Evolutionary conservation across 2,329 filamentous ascomycete genomes (phyloP), one percentile per base, ranked within the genome.

Genomic region (Chrysoporthe puriensis): DNA sequence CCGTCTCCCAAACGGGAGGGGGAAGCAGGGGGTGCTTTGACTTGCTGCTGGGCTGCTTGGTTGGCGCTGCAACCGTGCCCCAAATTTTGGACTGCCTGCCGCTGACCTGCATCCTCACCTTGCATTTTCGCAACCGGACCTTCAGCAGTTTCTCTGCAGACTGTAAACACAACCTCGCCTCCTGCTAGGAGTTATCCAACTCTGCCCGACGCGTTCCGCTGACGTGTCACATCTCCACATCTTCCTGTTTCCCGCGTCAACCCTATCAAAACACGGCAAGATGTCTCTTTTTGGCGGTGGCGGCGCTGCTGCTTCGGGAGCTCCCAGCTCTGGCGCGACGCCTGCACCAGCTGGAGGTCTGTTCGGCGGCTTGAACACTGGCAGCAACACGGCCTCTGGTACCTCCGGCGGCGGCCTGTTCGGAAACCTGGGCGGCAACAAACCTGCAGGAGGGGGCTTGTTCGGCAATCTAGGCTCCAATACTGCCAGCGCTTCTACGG

Each of bases 331-430:
- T 11, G 65, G 63, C 63, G 34, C 70, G 48, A 36, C 68, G 65
- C 50, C 69, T 69, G 50, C 69, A 67, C 50, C 59, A 67, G 68
- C 72, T 32, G 75, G 75, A 54, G 74, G 77, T 36, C 69, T 79
- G 34, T 81, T 81, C 67, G 76, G 76, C 59, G 70, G 44, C 26
- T 36, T 58, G 26, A 48, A 46, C 70, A 16, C 66, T 62, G 50
- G 44, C 71, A 34, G 64, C 73, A 46, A 69, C 70, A 26, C 70
- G 67, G 48, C 67, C 69, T 73, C 62, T 34, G 42, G 36, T 46
- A 61, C 60, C 9, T 63, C 71, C 9, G 69, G 67, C 42, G 70
- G 70, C 14, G 63, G 72, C 14, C 70, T 77, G 13, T 61, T 68
- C 60, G 60, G 57, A 52, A 59, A 34, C 26, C 43, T 61, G n/a